These are phyloP conservation scores for Quercus phellos DNA, from an alignment of 331 rosid genomes.

Conservation along the genomic window DNA sequence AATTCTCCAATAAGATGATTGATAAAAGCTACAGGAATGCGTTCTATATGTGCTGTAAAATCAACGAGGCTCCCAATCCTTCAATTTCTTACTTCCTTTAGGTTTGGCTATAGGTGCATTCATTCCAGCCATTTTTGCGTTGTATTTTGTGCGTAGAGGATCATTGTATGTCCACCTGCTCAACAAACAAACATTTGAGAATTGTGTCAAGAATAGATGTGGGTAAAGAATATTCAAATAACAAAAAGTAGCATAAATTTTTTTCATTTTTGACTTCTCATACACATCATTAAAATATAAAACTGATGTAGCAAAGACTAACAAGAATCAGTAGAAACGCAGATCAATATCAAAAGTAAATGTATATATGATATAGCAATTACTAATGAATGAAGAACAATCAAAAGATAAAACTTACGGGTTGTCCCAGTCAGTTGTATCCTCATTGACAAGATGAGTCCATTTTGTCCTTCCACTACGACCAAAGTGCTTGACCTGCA, in stretches of 20 bases:
- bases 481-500: conserved; percentile 99
- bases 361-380: background rate
- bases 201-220: background rate
- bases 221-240: background rate
- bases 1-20: background rate
- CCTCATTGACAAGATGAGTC: conserved; percentile 97
- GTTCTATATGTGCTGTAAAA: background rate
- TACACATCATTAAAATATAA: background rate
- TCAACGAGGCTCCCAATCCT: conserved; percentile 49
- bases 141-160: conserved; percentile 93
- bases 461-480: conserved; percentile 97
- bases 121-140: conserved; percentile 92
- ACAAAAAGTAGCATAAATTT: too few relatives aligned
- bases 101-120: conserved; percentile 67
- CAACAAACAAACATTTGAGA: conserved; percentile 7
- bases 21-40: background rate
- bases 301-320: background rate
- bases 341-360: conserved; percentile 1
- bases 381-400: conserved; percentile 5
- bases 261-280: background rate
- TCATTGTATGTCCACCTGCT: conserved; percentile 97
- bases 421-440: conserved; percentile 93
- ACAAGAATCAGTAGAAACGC: background rate
- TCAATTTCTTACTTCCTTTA: conserved; percentile 90
- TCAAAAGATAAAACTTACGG: conserved; percentile 57